These are phyloP conservation scores for Aaosphaeria arxii DNA, from an alignment of 2,329 filamentous ascomycete genomes.

Conservation along the genomic window DNA sequence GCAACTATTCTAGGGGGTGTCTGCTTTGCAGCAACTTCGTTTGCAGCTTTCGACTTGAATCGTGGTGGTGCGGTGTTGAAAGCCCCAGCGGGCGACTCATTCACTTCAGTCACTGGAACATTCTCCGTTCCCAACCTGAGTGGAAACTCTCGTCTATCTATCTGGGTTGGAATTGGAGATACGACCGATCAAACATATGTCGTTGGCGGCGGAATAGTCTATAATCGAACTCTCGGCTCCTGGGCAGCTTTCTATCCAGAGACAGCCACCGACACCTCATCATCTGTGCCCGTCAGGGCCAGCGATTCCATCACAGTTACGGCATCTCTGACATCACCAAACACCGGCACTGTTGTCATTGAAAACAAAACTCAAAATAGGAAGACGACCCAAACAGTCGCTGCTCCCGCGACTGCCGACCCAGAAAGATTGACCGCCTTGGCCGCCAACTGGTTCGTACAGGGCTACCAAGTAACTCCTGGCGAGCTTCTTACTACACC, in stretches of 20 bases:
- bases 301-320: slow-evolving; percentile 19
- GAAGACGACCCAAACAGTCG: slow-evolving; percentile 12
- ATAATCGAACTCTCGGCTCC: slow-evolving; percentile 15
- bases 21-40: slow-evolving; percentile 9
- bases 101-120: slow-evolving; percentile 18
- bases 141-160: slow-evolving; percentile 16
- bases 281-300: slow-evolving; percentile 13
- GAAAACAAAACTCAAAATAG: slow-evolving; percentile 24
- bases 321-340: slow-evolving; percentile 7
- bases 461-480: slow-evolving; percentile 18
- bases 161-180: slow-evolving; percentile 24
- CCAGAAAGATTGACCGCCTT: slow-evolving; percentile 12
- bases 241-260: slow-evolving; percentile 19
- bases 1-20: slow-evolving; percentile 1
- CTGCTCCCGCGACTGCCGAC: slow-evolving; percentile 11
- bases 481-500: slow-evolving; percentile 20
- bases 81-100: slow-evolving; percentile 19
- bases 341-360: slow-evolving; percentile 15
- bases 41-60: slow-evolving; percentile 22
- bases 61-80: slow-evolving; percentile 22
- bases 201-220: slow-evolving; percentile 19
- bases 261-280: slow-evolving; percentile 14
- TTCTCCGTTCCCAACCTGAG: slow-evolving; percentile 19
- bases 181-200: slow-evolving; percentile 16
- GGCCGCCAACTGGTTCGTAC: slow-evolving; percentile 21